These are phyloP conservation scores for Saccharomyces mikatae DNA, from an alignment of 805 yeast species.

Conservation along the genomic window DNA sequence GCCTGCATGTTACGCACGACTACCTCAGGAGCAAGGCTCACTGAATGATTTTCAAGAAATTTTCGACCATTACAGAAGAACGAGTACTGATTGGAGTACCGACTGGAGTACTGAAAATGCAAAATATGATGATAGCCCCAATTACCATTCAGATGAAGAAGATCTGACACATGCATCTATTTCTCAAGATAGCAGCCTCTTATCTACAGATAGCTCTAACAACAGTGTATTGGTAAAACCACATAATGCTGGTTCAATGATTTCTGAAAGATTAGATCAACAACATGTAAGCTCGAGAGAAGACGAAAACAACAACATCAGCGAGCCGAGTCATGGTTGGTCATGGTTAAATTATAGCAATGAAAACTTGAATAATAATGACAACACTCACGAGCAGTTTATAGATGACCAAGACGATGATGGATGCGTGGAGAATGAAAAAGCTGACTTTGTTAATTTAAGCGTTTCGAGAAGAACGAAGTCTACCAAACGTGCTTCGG, in stretches of 20 bases:
- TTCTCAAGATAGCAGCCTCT: constrained; percentile 11
- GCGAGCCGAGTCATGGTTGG: background rate
- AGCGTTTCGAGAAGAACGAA: constrained; percentile 4
- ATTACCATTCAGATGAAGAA: background rate
- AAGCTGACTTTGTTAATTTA: constrained; percentile 8
- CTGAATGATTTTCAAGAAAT: constrained; percentile 20
- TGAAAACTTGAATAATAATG: background rate
- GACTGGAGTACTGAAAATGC: constrained; percentile 14
- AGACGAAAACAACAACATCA: background rate
- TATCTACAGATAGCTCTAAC: constrained; percentile 10
- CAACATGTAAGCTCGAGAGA: background rate
- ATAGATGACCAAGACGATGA: background rate
- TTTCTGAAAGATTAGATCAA: constrained; percentile 6
- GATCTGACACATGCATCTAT: background rate
- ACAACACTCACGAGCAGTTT: background rate
- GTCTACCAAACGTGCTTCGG: constrained; percentile 6
- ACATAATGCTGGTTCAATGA: constrained; percentile 2
- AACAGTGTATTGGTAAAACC: constrained; percentile 11
- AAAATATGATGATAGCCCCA: background rate
- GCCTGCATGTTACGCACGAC: background rate
- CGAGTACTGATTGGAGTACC: constrained; percentile 17
- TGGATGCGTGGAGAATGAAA: background rate
- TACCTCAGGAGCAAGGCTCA: constrained; percentile 2
- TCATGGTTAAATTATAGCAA: background rate
- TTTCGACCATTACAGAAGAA: constrained; percentile 25